phyloP scores from a whole-genome alignment of 306 rosid species.

The Parietaria judaica region DNA sequence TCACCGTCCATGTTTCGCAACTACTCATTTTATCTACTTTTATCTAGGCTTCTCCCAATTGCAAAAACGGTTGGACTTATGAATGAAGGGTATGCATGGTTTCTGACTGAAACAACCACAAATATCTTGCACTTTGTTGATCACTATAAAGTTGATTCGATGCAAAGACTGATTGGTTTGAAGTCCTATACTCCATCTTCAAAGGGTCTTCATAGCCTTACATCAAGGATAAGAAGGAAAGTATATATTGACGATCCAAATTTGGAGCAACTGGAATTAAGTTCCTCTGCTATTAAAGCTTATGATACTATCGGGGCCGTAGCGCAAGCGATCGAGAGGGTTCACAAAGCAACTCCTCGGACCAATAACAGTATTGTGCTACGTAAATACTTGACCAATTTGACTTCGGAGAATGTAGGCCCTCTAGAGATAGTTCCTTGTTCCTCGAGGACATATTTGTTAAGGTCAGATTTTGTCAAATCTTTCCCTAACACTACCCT shows the following conservation, averaged over 20 bases:
- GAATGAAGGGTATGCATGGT: slow-evolving; percentile 11
- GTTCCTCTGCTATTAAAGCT: slow-evolving; percentile 1
- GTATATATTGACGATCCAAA: slow-evolving; percentile 3
- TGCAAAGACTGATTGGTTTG: slow-evolving; percentile 11
- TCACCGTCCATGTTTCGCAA: slow-evolving; percentile 16
- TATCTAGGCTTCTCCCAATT: neutral
- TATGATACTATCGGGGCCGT: slow-evolving; percentile 17
- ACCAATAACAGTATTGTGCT: too few species aligned
- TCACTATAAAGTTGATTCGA: neutral
- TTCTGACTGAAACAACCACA: slow-evolving; percentile 4
- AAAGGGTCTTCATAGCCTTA: neutral
- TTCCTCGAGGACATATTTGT: slow-evolving; percentile 5
- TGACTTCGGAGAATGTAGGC: too few species aligned
- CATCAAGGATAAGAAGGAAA: slow-evolving; percentile 9
- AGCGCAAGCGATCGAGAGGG: slow-evolving; percentile 16
- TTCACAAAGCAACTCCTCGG: too few species aligned
- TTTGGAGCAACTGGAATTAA: slow-evolving; percentile 1
- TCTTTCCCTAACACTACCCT: too few species aligned
- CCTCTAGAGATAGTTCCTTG: neutral
- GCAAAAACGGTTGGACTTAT: slow-evolving; percentile 10
- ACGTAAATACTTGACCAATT: too few species aligned
- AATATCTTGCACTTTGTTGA: slow-evolving; percentile 7
- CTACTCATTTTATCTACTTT: neutral
- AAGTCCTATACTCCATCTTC: slow-evolving; percentile 12
- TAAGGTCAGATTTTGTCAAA: too few species aligned